These are phyloP conservation scores for Fusarium coicis DNA, from an alignment of 2,329 filamentous ascomycete species.

Conservation along the genomic window DNA sequence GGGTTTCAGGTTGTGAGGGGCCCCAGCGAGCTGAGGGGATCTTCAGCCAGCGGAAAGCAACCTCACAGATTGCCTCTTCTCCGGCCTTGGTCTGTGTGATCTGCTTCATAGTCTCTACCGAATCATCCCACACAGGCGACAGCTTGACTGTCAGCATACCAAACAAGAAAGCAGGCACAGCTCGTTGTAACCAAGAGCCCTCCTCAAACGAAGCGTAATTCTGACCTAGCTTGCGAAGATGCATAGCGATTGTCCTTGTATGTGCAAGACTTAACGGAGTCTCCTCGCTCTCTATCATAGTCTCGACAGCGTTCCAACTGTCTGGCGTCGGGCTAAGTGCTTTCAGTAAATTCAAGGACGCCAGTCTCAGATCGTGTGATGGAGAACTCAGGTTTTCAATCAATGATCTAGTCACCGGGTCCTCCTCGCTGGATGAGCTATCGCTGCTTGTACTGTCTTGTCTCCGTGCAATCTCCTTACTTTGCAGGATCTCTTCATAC, in stretches of 20 bases:
- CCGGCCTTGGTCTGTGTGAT: constrained; percentile 77
- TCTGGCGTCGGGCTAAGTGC: constrained; percentile 57
- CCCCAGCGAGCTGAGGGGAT: constrained; percentile 66
- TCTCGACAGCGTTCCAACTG: constrained; percentile 45
- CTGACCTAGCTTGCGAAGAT: constrained; percentile 79
- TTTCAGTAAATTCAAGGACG: constrained; percentile 77
- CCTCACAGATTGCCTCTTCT: constrained; percentile 76
- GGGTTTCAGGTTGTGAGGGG: constrained; percentile 52
- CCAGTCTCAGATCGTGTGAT: constrained; percentile 78
- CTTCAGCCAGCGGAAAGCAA: constrained; percentile 83
- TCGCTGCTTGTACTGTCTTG: constrained; percentile 56
- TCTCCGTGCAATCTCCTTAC: constrained; percentile 28
- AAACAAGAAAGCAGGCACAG: constrained; percentile 86
- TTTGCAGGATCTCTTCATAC: constrained; percentile 59
- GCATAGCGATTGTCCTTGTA: constrained; percentile 82
- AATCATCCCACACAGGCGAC: constrained; percentile 88
- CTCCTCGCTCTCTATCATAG: constrained; percentile 83
- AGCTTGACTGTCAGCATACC: constrained; percentile 89
- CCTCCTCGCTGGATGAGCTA: constrained; percentile 58
- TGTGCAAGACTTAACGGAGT: constrained; percentile 81
- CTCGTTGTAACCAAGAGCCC: constrained; percentile 73
- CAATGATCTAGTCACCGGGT: constrained; percentile 71
- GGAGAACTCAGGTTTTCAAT: constrained; percentile 79
- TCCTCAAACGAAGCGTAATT: constrained; percentile 69
- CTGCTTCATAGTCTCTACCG: constrained; percentile 77